Evolutionary conservation across 2,329 filamentous ascomycete species (phyloP).

Genomic region (Rhynchosporium secalis): DNA sequence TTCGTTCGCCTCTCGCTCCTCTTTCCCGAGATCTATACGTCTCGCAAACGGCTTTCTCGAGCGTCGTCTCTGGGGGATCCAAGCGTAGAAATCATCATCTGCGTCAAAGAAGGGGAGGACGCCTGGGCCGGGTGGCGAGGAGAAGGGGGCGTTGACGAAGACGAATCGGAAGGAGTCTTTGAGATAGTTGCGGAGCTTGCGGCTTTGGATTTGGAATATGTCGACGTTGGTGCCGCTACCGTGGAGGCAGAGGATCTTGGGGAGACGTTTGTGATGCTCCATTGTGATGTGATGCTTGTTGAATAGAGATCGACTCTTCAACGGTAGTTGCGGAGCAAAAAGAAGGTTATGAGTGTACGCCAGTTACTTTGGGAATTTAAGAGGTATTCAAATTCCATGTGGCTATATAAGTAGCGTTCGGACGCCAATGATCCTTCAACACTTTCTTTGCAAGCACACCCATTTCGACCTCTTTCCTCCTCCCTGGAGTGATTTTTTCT

Average conservation of each 20-base stretch:
- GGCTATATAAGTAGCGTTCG: too few relatives aligned
- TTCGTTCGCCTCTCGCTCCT: background rate
- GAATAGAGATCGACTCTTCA: background rate
- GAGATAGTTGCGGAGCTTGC: constrained; percentile 22
- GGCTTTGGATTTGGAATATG: constrained; percentile 26
- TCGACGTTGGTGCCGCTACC: constrained; percentile 20
- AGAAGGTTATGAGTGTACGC: too few relatives aligned
- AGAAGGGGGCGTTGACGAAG: constrained; percentile 24
- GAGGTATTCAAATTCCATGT: too few relatives aligned
- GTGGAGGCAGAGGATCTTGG: constrained; percentile 24
- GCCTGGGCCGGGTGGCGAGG: constrained; percentile 21
- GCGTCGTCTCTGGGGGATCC: constrained; percentile 10
- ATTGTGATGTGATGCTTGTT: background rate
- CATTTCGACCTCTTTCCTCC: too few relatives aligned
- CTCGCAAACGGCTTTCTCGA: background rate
- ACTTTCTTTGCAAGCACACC: too few relatives aligned
- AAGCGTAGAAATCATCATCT: constrained; percentile 24
- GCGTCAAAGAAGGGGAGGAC: constrained; percentile 27
- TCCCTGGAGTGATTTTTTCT: too few relatives aligned
- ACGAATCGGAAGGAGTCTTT: constrained; percentile 22
- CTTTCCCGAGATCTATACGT: constrained; percentile 9
- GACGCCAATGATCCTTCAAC: too few relatives aligned
- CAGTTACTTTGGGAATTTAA: too few relatives aligned
- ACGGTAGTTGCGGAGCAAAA: too few relatives aligned
- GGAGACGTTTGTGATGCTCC: constrained; percentile 10